Conservation (phyloP, 495 filamentous ascomycete species). For the Rhizodiscina lignyota region DNA sequence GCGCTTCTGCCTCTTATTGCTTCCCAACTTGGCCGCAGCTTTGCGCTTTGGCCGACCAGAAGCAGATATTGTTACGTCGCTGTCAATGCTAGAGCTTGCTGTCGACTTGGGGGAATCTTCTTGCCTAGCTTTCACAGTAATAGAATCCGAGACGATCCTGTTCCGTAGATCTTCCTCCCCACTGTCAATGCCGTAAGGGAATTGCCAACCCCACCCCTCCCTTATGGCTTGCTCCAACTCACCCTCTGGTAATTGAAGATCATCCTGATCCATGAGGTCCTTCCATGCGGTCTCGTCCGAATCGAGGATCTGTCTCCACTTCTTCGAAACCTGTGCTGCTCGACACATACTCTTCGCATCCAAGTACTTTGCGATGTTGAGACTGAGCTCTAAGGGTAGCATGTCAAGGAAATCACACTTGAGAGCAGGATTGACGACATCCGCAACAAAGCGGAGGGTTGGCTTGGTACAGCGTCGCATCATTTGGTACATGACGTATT, state of each 20-base stretch:
- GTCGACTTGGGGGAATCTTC: background rate
- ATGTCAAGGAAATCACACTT: conserved; percentile 82
- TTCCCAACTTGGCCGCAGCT: conserved; percentile 27
- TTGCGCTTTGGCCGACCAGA: conserved; percentile 36
- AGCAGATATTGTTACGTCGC: conserved; percentile 10
- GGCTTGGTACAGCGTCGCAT: conserved; percentile 76
- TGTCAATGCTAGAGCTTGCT: conserved; percentile 3
- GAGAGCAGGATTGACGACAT: conserved; percentile 87
- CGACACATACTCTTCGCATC: conserved; percentile 77
- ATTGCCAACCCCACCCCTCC: conserved; percentile 99
- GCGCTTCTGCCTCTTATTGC: conserved; percentile 26
- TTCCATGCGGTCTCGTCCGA: conserved; percentile 94
- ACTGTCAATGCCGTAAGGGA: conserved; percentile 55
- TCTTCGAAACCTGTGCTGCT: conserved; percentile 84
- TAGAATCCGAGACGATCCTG: conserved; percentile 3
- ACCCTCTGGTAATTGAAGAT: conserved; percentile 58
- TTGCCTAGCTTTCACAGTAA: conserved; percentile 7
- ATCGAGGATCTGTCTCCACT: conserved; percentile 80
- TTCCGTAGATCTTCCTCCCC: conserved; percentile 66
- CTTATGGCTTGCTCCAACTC: conserved; percentile 74
- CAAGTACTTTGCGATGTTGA: conserved; percentile 76
- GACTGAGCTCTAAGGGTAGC: conserved; percentile 71
- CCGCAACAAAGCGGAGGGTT: conserved; percentile 79
- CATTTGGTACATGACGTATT: conserved; percentile 90
- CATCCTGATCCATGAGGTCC: conserved; percentile 72